phyloP scores from a whole-genome alignment of 345 rosid genomes.

The Zanthoxylum bungeanum region DNA sequence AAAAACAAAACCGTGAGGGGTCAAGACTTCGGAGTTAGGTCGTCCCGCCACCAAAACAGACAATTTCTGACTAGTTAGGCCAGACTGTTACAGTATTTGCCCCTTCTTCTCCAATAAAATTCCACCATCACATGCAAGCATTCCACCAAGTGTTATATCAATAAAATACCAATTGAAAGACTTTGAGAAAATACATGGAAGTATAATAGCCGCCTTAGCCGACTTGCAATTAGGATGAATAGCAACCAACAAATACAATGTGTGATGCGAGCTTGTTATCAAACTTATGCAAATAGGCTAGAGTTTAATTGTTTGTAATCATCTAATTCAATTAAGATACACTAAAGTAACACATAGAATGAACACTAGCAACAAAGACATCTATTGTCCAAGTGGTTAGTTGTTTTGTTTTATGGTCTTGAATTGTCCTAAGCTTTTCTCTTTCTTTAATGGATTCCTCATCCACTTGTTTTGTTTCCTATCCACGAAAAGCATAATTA shows the following conservation, averaged over 20 bases:
- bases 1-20: too few relatives aligned
- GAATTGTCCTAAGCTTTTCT: too few relatives aligned
- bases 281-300: neutral
- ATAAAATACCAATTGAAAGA: neutral
- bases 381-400: too few relatives aligned
- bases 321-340: neutral
- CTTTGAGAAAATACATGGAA: neutral
- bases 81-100: too few relatives aligned
- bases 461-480: too few relatives aligned
- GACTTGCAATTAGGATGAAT: neutral
- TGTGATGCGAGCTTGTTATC: neutral
- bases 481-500: too few relatives aligned
- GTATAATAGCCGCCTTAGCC: neutral
- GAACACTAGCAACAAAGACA: neutral
- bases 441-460: too few relatives aligned
- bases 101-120: neutral
- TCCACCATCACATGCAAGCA: neutral
- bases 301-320: neutral
- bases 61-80: too few relatives aligned
- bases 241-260: neutral
- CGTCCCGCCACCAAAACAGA: too few relatives aligned
- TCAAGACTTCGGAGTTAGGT: too few relatives aligned
- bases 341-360: neutral
- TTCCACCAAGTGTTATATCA: neutral
- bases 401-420: too few relatives aligned